Evolutionary conservation across 495 filamentous ascomycete genomes (phyloP), one percentile per base, ranked within the genome.

Genomic region (Acidomyces sp.): DNA sequence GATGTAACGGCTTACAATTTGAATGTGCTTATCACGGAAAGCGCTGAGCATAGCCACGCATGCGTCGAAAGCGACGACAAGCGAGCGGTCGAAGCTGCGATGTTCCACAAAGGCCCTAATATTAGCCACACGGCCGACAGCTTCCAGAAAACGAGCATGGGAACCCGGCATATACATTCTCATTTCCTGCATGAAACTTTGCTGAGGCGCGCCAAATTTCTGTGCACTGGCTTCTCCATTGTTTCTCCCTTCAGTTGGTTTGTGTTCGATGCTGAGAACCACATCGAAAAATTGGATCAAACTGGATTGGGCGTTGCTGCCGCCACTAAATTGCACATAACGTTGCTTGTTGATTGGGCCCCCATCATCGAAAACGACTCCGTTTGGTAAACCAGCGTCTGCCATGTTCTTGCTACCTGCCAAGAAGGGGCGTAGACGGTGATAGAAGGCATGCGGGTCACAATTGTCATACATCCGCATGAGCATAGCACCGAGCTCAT

Each of bases 341-440:
- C 69, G 57, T 2, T 77, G 72, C 5, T 65, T 62, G 20, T 74
- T 74, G 2, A 62, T 66, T 25, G 51, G 43, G 0, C 51, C 51
- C 15, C 82, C 82, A 40, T 85, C 73, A 41, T 94, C 86, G 51
- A 93, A 95, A 11, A 86, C 62, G 15, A 97, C 74, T 0, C 90
- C 90, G 48, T 77, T 68, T 0, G 92, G 86, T 4, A 99, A 63
- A 0, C 90, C 90, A 0, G 87, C 90, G 36, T 85, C 84, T 22
- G 67, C 75, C 90, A 99, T 99, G 55, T 95, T 95, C 69, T 93
- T 93, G 55, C 82, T 84, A 4, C 90, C 90, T 6, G 90, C 88
- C 3, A 99, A 71, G 59, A 93, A 96, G 0, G 90, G 92, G 15
- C 90, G 76, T 49, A 99, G 88, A 28, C 76, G 77, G 59, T 93